Evolutionary conservation across 768 basidiomycete species (phyloP).

Genomic region (Russula brevipes): DNA sequence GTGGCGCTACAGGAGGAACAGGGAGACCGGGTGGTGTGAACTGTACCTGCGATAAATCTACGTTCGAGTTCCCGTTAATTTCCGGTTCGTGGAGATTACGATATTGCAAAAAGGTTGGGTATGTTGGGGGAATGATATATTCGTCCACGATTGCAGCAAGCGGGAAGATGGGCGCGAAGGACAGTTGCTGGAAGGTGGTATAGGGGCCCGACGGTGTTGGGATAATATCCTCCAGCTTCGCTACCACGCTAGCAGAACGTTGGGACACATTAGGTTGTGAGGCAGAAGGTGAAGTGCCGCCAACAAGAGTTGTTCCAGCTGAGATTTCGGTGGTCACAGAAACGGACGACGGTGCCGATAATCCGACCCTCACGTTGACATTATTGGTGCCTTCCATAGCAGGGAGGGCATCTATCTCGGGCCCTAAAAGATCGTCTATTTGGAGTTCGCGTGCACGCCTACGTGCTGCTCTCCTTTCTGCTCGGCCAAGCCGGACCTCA

Average conservation of each 20-base stretch:
- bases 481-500: constrained; percentile 85
- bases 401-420: constrained; percentile 39
- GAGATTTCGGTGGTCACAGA: constrained; percentile 36
- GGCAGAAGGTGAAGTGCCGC: constrained; percentile 18
- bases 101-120: constrained; percentile 71
- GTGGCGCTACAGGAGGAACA: constrained; percentile 58
- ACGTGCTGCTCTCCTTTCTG: constrained; percentile 79
- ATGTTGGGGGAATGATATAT: constrained; percentile 88
- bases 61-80: constrained; percentile 36
- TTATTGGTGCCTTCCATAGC: constrained; percentile 47
- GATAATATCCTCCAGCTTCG: constrained; percentile 60
- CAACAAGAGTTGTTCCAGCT: constrained; percentile 35
- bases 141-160: constrained; percentile 84
- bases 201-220: constrained; percentile 73
- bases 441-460: constrained; percentile 69
- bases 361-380: constrained; percentile 41
- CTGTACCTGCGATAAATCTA: constrained; percentile 55
- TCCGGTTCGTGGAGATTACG: constrained; percentile 59
- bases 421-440: constrained; percentile 41
- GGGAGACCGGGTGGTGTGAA: constrained; percentile 79
- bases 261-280: constrained; percentile 28
- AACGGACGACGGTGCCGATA: constrained; percentile 52
- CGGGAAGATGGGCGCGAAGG: constrained; percentile 83
- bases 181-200: constrained; percentile 87
- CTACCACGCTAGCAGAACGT: constrained; percentile 28